These are phyloP conservation scores for Amylostereum areolatum DNA, from an alignment of 1,284 basidiomycete species.

Conservation along the genomic window DNA sequence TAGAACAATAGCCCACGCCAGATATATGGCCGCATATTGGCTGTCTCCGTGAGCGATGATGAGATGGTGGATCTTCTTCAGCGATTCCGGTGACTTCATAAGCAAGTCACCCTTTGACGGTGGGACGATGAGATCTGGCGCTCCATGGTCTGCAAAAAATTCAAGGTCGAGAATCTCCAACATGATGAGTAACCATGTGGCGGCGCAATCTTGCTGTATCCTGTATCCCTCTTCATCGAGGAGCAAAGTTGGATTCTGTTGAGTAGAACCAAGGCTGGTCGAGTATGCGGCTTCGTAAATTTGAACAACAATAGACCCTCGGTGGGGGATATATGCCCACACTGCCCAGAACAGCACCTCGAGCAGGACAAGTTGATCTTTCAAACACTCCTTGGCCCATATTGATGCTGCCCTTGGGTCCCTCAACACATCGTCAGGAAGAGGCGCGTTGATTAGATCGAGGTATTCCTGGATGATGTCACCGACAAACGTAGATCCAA, in stretches of 20 bases:
- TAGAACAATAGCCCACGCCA: slow-evolving; percentile 78
- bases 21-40: slow-evolving; percentile 62
- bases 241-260: slow-evolving; percentile 62
- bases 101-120: slow-evolving; percentile 48
- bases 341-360: slow-evolving; percentile 84
- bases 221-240: slow-evolving; percentile 69
- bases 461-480: slow-evolving; percentile 54
- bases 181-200: slow-evolving; percentile 72
- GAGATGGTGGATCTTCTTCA: slow-evolving; percentile 59
- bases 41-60: slow-evolving; percentile 51
- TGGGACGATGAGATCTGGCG: slow-evolving; percentile 44
- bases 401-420: slow-evolving; percentile 58
- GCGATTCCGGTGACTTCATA: slow-evolving; percentile 45
- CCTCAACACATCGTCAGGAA: slow-evolving; percentile 46
- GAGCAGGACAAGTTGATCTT: slow-evolving; percentile 74
- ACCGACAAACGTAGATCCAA: slow-evolving; percentile 51
- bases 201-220: slow-evolving; percentile 60
- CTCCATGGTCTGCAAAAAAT: slow-evolving; percentile 50
- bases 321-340: slow-evolving; percentile 71
- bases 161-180: slow-evolving; percentile 81
- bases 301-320: slow-evolving; percentile 52
- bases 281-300: slow-evolving; percentile 62
- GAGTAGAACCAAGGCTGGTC: slow-evolving; percentile 62
- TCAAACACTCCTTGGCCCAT: slow-evolving; percentile 77
- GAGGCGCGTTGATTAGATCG: slow-evolving; percentile 42